Conservation (phyloP, 2,329 filamentous ascomycete genomes). For the Fusarium subtropicale region DNA sequence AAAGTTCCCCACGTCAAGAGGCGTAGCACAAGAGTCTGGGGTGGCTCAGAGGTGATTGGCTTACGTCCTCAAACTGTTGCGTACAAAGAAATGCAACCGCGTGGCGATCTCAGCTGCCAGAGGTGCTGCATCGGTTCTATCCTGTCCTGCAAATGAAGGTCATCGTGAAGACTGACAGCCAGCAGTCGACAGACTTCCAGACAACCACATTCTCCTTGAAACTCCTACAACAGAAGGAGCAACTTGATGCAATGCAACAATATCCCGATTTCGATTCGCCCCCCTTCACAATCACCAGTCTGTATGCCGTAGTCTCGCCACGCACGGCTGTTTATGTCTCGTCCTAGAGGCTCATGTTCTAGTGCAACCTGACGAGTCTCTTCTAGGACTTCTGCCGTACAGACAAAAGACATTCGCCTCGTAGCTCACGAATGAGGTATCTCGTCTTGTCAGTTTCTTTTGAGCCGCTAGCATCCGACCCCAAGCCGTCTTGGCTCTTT, state of each 20-base stretch:
- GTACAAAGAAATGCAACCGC: conserved; percentile 24
- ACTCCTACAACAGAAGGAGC: conserved; percentile 18
- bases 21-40: conserved; percentile 22
- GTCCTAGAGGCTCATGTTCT: conserved; percentile 10
- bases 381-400: conserved; percentile 11
- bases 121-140: conserved; percentile 2
- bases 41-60: conserved; percentile 16
- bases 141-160: conserved; percentile 20
- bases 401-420: not conserved
- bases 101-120: conserved; percentile 31
- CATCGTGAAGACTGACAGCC: conserved; percentile 2
- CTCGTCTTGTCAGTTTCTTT: conserved; percentile 10
- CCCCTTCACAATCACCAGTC: conserved; percentile 24
- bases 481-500: conserved; percentile 7
- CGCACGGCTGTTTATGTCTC: conserved; percentile 22
- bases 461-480: conserved; percentile 37
- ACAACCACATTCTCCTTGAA: conserved; percentile 6
- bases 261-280: conserved; percentile 23
- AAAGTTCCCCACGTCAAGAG: conserved; percentile 24
- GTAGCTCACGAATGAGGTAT: not conserved
- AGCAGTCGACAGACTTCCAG: not conserved
- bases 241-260: conserved; percentile 39
- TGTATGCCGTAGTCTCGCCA: conserved; percentile 31
- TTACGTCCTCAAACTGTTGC: conserved; percentile 15
- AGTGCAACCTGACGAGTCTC: conserved; percentile 38